Evolutionary conservation across 202 grass and related monocot genomes (phyloP).

Genomic region (Miscanthus sacchariflorus): DNA sequence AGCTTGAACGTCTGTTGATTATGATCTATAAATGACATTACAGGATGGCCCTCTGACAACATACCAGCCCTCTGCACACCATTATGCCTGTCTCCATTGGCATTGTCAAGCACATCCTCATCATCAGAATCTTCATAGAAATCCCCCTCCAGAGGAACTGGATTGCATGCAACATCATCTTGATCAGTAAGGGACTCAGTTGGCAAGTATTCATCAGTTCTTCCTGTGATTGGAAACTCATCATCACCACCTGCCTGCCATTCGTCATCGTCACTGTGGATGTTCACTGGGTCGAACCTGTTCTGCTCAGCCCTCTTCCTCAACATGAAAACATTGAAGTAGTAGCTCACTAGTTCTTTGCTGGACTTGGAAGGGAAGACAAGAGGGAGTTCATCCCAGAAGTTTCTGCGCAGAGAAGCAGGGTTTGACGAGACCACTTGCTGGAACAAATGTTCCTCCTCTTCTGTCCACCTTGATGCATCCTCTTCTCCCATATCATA

Average conservation of each 20-base stretch:
- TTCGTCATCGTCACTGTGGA: slow-evolving; percentile 92
- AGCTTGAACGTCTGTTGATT: slow-evolving; percentile 35
- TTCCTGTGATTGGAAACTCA: slow-evolving; percentile 36
- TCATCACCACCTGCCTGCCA: slow-evolving; percentile 69
- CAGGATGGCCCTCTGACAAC: slow-evolving; percentile 23
- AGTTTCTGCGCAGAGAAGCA: slow-evolving; percentile 66
- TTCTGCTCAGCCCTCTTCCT: slow-evolving; percentile 88
- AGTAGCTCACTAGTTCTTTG: slow-evolving; percentile 81
- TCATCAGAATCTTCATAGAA: slow-evolving; percentile 57
- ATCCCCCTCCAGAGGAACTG: slow-evolving; percentile 22
- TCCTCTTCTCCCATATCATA: slow-evolving; percentile 85
- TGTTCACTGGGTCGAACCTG: slow-evolving; percentile 69
- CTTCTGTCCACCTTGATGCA: slow-evolving; percentile 75
- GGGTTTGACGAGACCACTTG: slow-evolving; percentile 79
- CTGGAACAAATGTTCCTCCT: slow-evolving; percentile 77
- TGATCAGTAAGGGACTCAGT: slow-evolving; percentile 73
- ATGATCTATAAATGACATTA: slow-evolving; percentile 42
- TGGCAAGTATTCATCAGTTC: slow-evolving; percentile 62
- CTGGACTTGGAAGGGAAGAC: slow-evolving; percentile 69
- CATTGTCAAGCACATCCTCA: slow-evolving; percentile 43
- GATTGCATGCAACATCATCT: slow-evolving; percentile 57
- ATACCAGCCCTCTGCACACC: not conserved
- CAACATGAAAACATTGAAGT: slow-evolving; percentile 93
- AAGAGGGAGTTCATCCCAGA: slow-evolving; percentile 79
- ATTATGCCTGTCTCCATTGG: slow-evolving; percentile 30